phyloP scores from a whole-genome alignment of 345 rosid species.

The Bruguiera parviflora region DNA sequence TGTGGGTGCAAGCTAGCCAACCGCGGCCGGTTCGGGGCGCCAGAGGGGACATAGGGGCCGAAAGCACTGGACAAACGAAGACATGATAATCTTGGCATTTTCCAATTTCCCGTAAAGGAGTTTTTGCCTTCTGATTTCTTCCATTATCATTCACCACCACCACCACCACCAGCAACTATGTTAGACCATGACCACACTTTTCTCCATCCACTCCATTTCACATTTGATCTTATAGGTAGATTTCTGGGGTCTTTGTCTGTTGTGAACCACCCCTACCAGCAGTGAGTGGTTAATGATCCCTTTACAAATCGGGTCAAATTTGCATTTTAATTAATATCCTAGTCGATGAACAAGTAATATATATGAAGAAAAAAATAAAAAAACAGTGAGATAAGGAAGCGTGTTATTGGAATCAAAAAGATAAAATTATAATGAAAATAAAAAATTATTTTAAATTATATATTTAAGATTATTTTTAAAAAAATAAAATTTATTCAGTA shows the following conservation, averaged over 20 bases:
- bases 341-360: too few relatives aligned
- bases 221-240: background rate
- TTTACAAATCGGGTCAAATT: background rate
- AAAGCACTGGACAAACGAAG: constrained; percentile 36
- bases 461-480: too few relatives aligned
- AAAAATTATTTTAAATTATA: too few relatives aligned
- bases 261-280: constrained; percentile 2
- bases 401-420: too few relatives aligned
- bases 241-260: background rate
- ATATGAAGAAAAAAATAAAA: too few relatives aligned
- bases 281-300: background rate
- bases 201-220: background rate
- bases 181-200: constrained; percentile 15
- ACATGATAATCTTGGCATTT: constrained; percentile 19
- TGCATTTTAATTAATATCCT: background rate
- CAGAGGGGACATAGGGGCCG: constrained; percentile 29
- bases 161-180: background rate
- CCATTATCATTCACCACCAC: background rate
- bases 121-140: constrained; percentile 1
- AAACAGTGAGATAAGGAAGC: too few relatives aligned
- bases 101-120: constrained; percentile 19
- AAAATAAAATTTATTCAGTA: too few relatives aligned
- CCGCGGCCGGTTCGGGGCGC: constrained; percentile 4
- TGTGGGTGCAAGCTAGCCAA: background rate
- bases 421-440: too few relatives aligned